A percentile compares a stretch with the other conserved stretches of the same genome.
These are phyloP conservation scores for Phytophthora tentaculata DNA, from an alignment of 352 stramenopile species.

Conservation along the genomic window DNA sequence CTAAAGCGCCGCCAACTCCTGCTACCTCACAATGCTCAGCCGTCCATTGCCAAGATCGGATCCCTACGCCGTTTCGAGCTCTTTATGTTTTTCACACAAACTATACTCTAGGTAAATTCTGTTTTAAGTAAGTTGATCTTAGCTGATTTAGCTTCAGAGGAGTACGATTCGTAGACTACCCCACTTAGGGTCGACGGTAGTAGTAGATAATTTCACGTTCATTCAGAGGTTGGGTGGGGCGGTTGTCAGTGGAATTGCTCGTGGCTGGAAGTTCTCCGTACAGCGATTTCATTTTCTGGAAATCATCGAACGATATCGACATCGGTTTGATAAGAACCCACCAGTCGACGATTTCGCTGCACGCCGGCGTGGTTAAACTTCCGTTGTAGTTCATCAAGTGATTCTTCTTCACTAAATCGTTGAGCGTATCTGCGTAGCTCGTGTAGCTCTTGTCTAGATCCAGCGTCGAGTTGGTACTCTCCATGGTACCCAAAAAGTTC, in stretches of 20 bases:
- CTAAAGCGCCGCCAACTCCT: slow-evolving; percentile 15
- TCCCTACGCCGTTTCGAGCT: slow-evolving; percentile 18
- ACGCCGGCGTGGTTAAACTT: slow-evolving; percentile 3
- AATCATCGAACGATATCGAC: neutral
- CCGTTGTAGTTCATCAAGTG: slow-evolving; percentile 3
- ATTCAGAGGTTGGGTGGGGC: slow-evolving; percentile 1
- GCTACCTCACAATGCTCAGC: slow-evolving; percentile 14
- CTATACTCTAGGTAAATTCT: no score
- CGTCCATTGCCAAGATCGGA: slow-evolving; percentile 34
- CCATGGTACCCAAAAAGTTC: neutral
- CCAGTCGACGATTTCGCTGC: slow-evolving; percentile 3
- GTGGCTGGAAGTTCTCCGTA: slow-evolving; percentile 2
- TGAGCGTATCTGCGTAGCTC: neutral
- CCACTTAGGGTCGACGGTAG: neutral
- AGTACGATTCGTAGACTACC: neutral
- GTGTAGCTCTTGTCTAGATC: neutral
- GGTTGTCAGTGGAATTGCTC: neutral
- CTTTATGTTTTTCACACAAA: neutral
- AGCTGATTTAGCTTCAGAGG: no score
- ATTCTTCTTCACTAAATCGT: neutral
- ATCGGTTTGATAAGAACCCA: neutral
- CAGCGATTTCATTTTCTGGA: neutral
- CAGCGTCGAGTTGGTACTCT: neutral
- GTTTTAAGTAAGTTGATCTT: no score
- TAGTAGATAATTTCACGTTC: slow-evolving; percentile 5